These are phyloP conservation scores for Geotrichum candidum DNA, from an alignment of 1,139 yeast genomes.

Conservation along the genomic window DNA sequence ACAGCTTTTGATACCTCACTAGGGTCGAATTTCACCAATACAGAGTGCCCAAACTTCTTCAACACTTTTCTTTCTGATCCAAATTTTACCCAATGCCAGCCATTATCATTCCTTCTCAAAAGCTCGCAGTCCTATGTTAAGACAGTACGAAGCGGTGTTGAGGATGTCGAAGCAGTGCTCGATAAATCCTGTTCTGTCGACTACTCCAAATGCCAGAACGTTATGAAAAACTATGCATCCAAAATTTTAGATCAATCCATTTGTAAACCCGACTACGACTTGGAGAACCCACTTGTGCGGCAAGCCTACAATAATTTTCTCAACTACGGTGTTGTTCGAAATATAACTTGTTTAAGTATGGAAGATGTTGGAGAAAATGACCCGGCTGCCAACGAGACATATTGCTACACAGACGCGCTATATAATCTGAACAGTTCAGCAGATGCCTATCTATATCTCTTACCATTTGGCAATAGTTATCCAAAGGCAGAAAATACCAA, in stretches of 20 bases:
- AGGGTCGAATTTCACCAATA: slow-evolving; percentile 29
- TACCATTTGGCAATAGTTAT: slow-evolving; percentile 30
- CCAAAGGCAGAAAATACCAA: slow-evolving; percentile 21
- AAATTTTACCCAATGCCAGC: slow-evolving; percentile 29
- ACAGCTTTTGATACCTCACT: slow-evolving; percentile 34
- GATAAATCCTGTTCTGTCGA: slow-evolving; percentile 30
- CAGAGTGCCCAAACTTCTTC: slow-evolving; percentile 30
- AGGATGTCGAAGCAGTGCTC: slow-evolving; percentile 26
- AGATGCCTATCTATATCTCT: slow-evolving; percentile 32
- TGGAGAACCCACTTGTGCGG: slow-evolving; percentile 30
- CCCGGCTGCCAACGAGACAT: slow-evolving; percentile 10
- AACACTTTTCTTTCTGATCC: slow-evolving; percentile 26
- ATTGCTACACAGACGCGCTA: slow-evolving; percentile 32
- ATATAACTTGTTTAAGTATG: slow-evolving; percentile 29
- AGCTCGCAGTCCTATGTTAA: slow-evolving; percentile 31
- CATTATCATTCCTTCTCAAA: slow-evolving; percentile 31
- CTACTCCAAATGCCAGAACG: slow-evolving; percentile 21
- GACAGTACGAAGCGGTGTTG: slow-evolving; percentile 27
- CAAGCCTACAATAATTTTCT: slow-evolving; percentile 30
- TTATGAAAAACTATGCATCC: slow-evolving; percentile 26
- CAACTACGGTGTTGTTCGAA: slow-evolving; percentile 26
- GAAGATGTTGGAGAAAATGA: slow-evolving; percentile 3
- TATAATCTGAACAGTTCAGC: slow-evolving; percentile 22
- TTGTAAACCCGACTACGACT: slow-evolving; percentile 26
- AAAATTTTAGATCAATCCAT: slow-evolving; percentile 19